phyloP scores from a whole-genome alignment of 305 asterid species.

The Caryopteris hybrid region DNA sequence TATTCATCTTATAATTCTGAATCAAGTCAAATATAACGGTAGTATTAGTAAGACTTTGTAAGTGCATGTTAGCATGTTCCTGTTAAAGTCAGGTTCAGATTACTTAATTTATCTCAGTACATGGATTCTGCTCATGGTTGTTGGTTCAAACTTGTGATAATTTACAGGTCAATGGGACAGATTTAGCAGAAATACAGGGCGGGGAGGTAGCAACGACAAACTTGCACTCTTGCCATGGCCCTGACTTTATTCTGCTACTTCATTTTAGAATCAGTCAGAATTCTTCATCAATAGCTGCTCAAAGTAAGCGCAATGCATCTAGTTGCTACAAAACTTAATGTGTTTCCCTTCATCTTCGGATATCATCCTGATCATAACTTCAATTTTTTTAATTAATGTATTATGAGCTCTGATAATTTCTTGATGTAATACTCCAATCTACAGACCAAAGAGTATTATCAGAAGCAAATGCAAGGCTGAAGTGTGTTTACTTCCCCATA shows the following conservation, averaged over 20 bases:
- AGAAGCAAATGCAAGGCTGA: slow-evolving; percentile 76
- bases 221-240: slow-evolving; percentile 60
- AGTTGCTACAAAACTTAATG: not conserved
- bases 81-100: not conserved
- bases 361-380: not conserved
- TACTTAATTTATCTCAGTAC: not conserved
- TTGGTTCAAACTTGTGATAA: slow-evolving; percentile 4
- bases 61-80: not conserved
- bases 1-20: not conserved
- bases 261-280: slow-evolving; percentile 28
- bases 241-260: slow-evolving; percentile 50
- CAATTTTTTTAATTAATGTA: not conserved
- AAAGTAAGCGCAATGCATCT: slow-evolving; percentile 33
- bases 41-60: not conserved
- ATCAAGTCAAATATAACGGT: not conserved
- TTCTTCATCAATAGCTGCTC: slow-evolving; percentile 22
- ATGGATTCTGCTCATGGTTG: not conserved
- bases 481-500: slow-evolving; percentile 68
- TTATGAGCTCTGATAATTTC: slow-evolving; percentile 1
- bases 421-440: slow-evolving; percentile 19
- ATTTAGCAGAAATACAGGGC: slow-evolving; percentile 48
- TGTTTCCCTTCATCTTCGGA: not conserved
- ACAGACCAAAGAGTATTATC: slow-evolving; percentile 33
- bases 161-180: slow-evolving; percentile 56
- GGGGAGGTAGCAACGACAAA: slow-evolving; percentile 77